Base-by-base conservation (phyloP, 2,329 filamentous ascomycete species). In the Trichoderma sp. region DNA sequence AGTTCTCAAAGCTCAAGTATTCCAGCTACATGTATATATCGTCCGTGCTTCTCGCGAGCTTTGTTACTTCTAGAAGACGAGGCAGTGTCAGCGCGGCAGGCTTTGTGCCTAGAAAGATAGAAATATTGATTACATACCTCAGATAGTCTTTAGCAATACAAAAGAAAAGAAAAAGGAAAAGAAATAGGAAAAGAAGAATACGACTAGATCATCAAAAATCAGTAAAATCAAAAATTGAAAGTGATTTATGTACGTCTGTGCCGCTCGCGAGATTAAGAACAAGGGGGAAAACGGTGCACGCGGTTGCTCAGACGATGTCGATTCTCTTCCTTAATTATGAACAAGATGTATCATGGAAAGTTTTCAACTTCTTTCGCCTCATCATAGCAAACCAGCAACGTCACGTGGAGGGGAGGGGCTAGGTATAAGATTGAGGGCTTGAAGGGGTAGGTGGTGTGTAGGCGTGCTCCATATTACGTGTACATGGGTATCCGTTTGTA, bases 281-380 rank as follows among this genome's bases (percentile, higher is more conserved):
- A 24, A 43, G 19, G 10, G n/a, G 6, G 10, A n/a, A n/a, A 35
- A 5, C 4, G 6, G 19, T 56, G 19, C 24, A 33, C 4, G 13
- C 33, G 55, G 29, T 52, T 52, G 31, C 63, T 77, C 75, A 76
- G 75, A 77, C 75, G 75, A 77, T 77, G 75, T 76, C 75, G 63
- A 74, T 69, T 75, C 70, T 73, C 70, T 73, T 74, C 71, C 72
- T 73, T 70, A 71, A 37, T 59, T 70, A 68, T 56, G 59, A 21
- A 68, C 52, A 43, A 71, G 63, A 68, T 72, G 64, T 75, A 73
- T 76, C 74, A 76, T 73, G 63, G 67, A 49, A 49, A 62, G n/a
- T 71, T 71, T 75, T 74, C 73, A 71, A 72, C 73, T 73, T 68
- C 68, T 71, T 74, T 74, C 75, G 69, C 73, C 70, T 76, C 74